phyloP scores from a whole-genome alignment of 306 rosid species.

The Luffa acutangula region DNA sequence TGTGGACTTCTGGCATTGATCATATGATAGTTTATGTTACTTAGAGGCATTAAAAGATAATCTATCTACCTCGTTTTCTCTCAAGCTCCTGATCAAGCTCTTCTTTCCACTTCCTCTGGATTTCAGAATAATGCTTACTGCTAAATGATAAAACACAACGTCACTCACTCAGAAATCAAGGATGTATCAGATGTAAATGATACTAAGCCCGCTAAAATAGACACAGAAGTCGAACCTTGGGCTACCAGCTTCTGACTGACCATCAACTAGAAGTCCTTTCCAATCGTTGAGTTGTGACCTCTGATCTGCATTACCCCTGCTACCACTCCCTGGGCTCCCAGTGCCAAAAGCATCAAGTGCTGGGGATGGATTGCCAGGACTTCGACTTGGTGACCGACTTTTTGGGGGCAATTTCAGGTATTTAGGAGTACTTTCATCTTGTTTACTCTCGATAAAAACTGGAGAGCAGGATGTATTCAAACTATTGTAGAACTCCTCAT shows the following conservation, averaged over 20 bases:
- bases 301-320: constrained; percentile 46
- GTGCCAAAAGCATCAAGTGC: constrained; percentile 34
- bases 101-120: constrained; percentile 96
- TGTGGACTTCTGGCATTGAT: background rate
- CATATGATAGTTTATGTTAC: background rate
- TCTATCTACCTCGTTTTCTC: constrained; percentile 73
- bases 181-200: background rate
- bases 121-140: constrained; percentile 75
- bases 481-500: constrained; percentile 90
- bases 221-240: constrained; percentile 45
- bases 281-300: constrained; percentile 31
- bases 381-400: constrained; percentile 78
- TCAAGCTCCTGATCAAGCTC: constrained; percentile 98
- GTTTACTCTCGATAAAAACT: constrained; percentile 32
- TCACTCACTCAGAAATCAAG: background rate
- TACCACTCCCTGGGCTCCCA: constrained; percentile 83
- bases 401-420: constrained; percentile 93
- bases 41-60: constrained; percentile 1
- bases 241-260: constrained; percentile 64
- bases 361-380: constrained; percentile 49
- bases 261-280: constrained; percentile 52
- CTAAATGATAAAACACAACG: background rate
- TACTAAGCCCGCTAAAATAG: background rate
- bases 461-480: constrained; percentile 63
- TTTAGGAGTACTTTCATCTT: constrained; percentile 50